Evolutionary conservation across 179 eudicot genomes (phyloP).

Genomic region (Drosera spatulata): DNA sequence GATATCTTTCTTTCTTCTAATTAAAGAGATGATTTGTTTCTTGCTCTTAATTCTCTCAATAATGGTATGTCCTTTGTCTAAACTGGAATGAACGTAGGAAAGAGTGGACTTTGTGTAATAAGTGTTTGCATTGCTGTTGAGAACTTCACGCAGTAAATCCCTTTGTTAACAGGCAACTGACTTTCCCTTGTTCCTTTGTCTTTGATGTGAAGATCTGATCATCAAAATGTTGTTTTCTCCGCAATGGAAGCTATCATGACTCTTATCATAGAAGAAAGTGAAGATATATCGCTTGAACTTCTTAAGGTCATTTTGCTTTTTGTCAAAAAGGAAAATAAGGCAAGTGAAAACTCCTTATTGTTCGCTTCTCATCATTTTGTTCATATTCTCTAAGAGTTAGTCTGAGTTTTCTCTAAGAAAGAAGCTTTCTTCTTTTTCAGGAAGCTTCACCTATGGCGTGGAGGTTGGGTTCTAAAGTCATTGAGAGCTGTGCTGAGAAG

Average conservation of each 20-base stretch:
- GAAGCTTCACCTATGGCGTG: constrained; percentile 35
- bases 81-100: too few relatives aligned
- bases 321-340: constrained; percentile 50
- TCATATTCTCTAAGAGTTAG: neutral
- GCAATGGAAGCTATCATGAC: constrained; percentile 65
- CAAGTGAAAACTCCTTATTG: constrained; percentile 8
- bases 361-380: neutral
- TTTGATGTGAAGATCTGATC: constrained; percentile 34
- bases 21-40: too few relatives aligned
- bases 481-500: constrained; percentile 39
- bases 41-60: too few relatives aligned
- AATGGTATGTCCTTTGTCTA: too few relatives aligned
- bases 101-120: too few relatives aligned
- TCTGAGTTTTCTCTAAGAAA: too few relatives aligned
- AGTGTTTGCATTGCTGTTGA: too few relatives aligned
- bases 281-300: constrained; percentile 39
- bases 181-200: constrained; percentile 4
- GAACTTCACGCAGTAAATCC: neutral
- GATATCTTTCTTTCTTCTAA: too few relatives aligned
- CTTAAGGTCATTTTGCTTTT: constrained; percentile 34
- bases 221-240: constrained; percentile 30
- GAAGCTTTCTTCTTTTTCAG: constrained; percentile 19
- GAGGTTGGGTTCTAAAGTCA: constrained; percentile 48
- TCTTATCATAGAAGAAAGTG: constrained; percentile 44
- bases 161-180: neutral